A percentile compares a stretch with the other conserved stretches of the same genome.
Evolutionary conservation across 1,284 basidiomycete genomes (phyloP).

Genomic region (Fomitopsis palustris): DNA sequence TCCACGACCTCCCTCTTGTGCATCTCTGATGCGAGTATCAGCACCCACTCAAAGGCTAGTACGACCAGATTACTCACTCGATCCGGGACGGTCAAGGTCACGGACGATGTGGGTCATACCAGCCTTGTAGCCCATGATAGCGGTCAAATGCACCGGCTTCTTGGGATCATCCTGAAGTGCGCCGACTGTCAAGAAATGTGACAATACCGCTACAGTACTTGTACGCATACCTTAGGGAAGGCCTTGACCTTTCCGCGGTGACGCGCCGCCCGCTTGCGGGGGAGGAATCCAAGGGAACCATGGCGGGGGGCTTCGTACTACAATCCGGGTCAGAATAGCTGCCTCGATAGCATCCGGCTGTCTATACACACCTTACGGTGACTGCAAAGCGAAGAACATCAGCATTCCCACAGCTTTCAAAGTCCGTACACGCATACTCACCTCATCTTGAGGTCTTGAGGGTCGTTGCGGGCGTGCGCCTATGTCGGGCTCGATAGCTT

Average conservation of each 20-base stretch:
- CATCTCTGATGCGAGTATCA: slow-evolving; percentile 66
- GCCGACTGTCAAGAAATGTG: background rate
- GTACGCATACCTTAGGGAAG: slow-evolving; percentile 81
- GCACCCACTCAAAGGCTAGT: slow-evolving; percentile 4
- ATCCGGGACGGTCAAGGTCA: slow-evolving; percentile 98
- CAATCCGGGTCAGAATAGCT: background rate
- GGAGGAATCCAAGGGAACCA: slow-evolving; percentile 91
- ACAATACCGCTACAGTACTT: no score
- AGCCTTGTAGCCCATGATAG: slow-evolving; percentile 99
- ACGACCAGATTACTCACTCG: slow-evolving; percentile 60
- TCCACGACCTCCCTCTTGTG: slow-evolving; percentile 99
- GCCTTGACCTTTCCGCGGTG: slow-evolving; percentile 98
- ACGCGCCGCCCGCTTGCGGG: slow-evolving; percentile 91
- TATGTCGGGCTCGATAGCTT: slow-evolving; percentile 10
- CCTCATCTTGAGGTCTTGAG: slow-evolving; percentile 40
- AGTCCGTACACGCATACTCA: slow-evolving; percentile 19
- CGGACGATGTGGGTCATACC: slow-evolving; percentile 99
- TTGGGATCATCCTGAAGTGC: slow-evolving; percentile 90
- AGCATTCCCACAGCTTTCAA: background rate
- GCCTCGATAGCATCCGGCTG: slow-evolving; percentile 2
- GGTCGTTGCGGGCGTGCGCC: slow-evolving; percentile 21
- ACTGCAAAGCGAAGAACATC: slow-evolving; percentile 18
- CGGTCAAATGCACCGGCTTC: slow-evolving; percentile 99
- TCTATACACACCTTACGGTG: slow-evolving; percentile 38
- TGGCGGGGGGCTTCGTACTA: slow-evolving; percentile 96